Percentiles rank a stretch among this genome's conserved stretches.
These are phyloP conservation scores for Amylostereum chailletii DNA, from an alignment of 1,284 basidiomycete genomes.

Conservation along the genomic window DNA sequence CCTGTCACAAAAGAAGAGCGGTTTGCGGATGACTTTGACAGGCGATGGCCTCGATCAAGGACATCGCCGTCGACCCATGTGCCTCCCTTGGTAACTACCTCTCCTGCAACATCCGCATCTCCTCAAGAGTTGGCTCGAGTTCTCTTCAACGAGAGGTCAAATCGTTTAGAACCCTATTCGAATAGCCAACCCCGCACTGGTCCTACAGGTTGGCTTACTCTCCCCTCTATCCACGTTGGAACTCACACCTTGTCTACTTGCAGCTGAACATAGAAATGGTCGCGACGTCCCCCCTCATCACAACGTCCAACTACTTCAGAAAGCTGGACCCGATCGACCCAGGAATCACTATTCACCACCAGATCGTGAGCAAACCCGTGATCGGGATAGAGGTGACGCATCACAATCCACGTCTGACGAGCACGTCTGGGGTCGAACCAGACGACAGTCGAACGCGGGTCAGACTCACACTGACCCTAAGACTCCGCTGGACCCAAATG, in stretches of 20 bases:
- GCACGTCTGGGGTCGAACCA: slow-evolving; percentile 24
- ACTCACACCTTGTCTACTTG: slow-evolving; percentile 22
- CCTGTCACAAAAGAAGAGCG: slow-evolving; percentile 68
- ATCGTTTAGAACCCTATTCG: slow-evolving; percentile 71
- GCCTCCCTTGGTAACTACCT: slow-evolving; percentile 16
- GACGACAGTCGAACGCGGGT: slow-evolving; percentile 23
- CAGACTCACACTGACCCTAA: no score
- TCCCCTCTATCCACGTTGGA: slow-evolving; percentile 13
- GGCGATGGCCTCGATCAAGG: slow-evolving; percentile 78
- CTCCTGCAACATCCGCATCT: slow-evolving; percentile 35
- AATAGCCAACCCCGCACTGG: slow-evolving; percentile 29
- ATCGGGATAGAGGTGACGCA: slow-evolving; percentile 15
- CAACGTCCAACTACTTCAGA: slow-evolving; percentile 44
- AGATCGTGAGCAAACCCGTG: slow-evolving; percentile 12
- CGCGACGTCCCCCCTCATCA: slow-evolving; percentile 37
- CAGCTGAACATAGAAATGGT: slow-evolving; percentile 29
- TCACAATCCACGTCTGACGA: slow-evolving; percentile 16
- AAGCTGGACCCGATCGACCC: slow-evolving; percentile 17
- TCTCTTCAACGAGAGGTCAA: slow-evolving; percentile 87
- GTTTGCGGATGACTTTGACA: slow-evolving; percentile 85
- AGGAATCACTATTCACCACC: slow-evolving; percentile 8
- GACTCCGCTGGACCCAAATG: background rate
- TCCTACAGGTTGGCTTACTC: slow-evolving; percentile 23
- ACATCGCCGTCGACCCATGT: slow-evolving; percentile 29
- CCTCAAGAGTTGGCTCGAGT: slow-evolving; percentile 50